phyloP scores from a whole-genome alignment of 345 rosid species.

The Camelina hispida region DNA sequence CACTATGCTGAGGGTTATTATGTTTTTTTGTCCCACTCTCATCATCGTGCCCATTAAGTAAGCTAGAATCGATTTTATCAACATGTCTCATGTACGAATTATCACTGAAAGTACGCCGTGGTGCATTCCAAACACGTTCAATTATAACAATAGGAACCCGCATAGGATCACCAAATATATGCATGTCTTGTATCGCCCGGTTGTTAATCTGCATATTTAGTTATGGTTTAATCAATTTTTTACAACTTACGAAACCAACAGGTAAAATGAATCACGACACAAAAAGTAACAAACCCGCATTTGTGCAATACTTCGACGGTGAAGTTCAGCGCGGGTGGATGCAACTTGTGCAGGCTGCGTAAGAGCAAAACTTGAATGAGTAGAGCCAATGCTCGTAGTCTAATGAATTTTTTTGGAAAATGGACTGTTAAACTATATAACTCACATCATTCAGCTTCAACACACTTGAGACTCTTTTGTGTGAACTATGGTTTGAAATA shows the following conservation, averaged over 20 bases:
- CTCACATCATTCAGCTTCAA: constrained; percentile 75
- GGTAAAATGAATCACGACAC: constrained; percentile 16
- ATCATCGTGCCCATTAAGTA: constrained; percentile 39
- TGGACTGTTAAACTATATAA: constrained; percentile 26
- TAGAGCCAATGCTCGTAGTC: constrained; percentile 16
- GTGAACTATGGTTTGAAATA: constrained; percentile 54
- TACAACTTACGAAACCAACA: constrained; percentile 9
- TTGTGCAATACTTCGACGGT: constrained; percentile 95
- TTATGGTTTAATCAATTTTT: not conserved
- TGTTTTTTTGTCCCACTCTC: constrained; percentile 49
- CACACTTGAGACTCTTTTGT: constrained; percentile 66
- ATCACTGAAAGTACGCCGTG: constrained; percentile 79
- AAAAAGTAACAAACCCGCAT: constrained; percentile 73
- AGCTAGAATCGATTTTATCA: constrained; percentile 57
- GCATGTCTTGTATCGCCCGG: constrained; percentile 86
- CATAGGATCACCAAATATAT: constrained; percentile 84
- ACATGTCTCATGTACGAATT: constrained; percentile 73
- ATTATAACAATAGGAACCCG: constrained; percentile 80
- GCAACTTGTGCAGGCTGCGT: constrained; percentile 86
- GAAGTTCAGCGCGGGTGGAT: constrained; percentile 93
- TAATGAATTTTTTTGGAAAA: not conserved
- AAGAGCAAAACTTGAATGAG: constrained; percentile 31
- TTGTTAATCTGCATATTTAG: constrained; percentile 74
- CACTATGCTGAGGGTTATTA: constrained; percentile 44
- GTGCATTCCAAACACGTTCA: constrained; percentile 88